Evolutionary conservation across 345 rosid genomes (phyloP).

Genomic region (Citrus hindsii): DNA sequence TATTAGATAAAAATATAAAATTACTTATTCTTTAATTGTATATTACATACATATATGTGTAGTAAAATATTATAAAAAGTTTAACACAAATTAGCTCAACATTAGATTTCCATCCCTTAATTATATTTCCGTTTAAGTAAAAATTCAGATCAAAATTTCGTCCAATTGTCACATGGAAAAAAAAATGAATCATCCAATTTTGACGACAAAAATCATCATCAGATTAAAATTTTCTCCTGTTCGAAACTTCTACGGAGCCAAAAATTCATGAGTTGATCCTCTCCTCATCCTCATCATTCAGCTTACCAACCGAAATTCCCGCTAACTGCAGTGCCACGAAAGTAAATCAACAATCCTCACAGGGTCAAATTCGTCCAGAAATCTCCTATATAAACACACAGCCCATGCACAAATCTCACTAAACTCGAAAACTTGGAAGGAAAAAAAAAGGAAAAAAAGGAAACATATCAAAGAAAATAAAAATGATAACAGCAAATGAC

Average conservation of each 20-base stretch:
- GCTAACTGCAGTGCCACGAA: constrained; percentile 6
- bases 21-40: no score
- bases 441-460: not conserved
- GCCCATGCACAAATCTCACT: not conserved
- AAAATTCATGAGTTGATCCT: no score
- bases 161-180: no score
- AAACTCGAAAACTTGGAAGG: not conserved
- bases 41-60: no score
- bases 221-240: no score
- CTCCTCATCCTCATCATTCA: constrained; percentile 5
- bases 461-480: constrained; percentile 1
- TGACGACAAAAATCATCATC: constrained; percentile 7
- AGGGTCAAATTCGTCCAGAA: constrained; percentile 28
- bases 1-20: no score
- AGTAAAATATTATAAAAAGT: no score
- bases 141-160: no score
- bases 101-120: no score
- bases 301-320: constrained; percentile 30
- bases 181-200: not conserved
- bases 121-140: no score
- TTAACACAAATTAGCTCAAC: no score
- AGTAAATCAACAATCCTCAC: constrained; percentile 10
- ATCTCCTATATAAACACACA: constrained; percentile 30
- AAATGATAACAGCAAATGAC: constrained; percentile 35
- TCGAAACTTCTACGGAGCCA: no score